Evolutionary conservation across 2,329 filamentous ascomycete genomes (phyloP).

Genomic region (Calonectria crousiana): DNA sequence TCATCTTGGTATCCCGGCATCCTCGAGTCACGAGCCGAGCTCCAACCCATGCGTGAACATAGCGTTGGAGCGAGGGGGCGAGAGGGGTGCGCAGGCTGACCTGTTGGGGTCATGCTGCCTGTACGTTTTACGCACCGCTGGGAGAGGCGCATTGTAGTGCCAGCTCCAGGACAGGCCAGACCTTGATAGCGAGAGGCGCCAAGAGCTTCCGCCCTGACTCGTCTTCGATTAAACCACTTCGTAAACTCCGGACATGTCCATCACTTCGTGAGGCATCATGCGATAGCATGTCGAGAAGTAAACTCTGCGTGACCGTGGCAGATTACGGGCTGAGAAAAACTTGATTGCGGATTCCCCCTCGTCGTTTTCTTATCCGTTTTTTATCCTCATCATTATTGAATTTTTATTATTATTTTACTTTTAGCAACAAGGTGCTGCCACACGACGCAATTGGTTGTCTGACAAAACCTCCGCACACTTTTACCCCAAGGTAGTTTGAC

Average conservation of each 20-base stretch:
- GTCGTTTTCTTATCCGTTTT: neutral
- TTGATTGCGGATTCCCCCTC: neutral
- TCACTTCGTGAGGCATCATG: conserved; percentile 25
- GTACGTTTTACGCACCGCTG: conserved; percentile 32
- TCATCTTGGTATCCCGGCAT: conserved; percentile 43
- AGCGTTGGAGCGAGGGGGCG: conserved; percentile 24
- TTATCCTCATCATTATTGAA: neutral
- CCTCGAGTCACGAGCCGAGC: conserved; percentile 44
- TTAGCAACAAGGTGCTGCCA: neutral
- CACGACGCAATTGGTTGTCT: conserved; percentile 2
- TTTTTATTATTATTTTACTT: neutral
- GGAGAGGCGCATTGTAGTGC: conserved; percentile 28
- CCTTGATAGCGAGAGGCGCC: conserved; percentile 32
- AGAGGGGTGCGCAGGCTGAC: conserved; percentile 10
- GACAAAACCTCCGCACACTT: neutral
- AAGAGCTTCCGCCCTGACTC: conserved; percentile 32
- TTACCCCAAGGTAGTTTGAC: neutral
- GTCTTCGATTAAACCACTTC: conserved; percentile 28
- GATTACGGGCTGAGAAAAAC: conserved; percentile 1
- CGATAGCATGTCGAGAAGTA: conserved; percentile 26
- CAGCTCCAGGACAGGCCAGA: conserved; percentile 28
- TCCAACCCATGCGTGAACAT: conserved; percentile 32
- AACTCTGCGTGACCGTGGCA: conserved; percentile 22
- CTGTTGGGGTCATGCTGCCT: conserved; percentile 25
- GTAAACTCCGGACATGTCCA: conserved; percentile 19